Evolutionary conservation across 331 rosid genomes (phyloP).

Genomic region (Pyracantha coccinea): DNA sequence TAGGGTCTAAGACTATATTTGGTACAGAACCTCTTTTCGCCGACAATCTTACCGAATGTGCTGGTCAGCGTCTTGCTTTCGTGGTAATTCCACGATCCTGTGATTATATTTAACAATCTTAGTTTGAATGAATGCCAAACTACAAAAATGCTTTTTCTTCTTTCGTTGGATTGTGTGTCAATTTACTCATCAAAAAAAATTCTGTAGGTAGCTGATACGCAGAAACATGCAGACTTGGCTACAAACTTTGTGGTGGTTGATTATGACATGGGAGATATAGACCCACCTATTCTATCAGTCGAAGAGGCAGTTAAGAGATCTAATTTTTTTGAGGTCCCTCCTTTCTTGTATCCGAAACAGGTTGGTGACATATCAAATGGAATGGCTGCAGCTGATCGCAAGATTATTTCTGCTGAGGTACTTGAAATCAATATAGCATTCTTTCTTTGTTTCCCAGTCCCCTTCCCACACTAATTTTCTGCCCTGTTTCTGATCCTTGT

Average conservation of each 20-base stretch:
- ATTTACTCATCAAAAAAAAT: conserved; percentile 1
- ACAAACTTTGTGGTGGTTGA: conserved; percentile 60
- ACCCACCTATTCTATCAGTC: conserved; percentile 65
- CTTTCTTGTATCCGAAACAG: conserved; percentile 46
- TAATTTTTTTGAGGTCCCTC: conserved; percentile 70
- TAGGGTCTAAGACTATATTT: conserved; percentile 54
- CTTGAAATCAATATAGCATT: conserved; percentile 5
- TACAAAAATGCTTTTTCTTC: neutral
- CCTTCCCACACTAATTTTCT: neutral
- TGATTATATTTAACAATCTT: conserved; percentile 7
- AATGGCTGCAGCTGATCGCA: conserved; percentile 81
- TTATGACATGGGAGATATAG: conserved; percentile 54
- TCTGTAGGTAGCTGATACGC: conserved; percentile 80
- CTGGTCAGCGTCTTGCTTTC: conserved; percentile 73
- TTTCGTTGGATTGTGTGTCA: neutral
- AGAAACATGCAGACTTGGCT: conserved; percentile 75
- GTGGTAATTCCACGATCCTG: conserved; percentile 49
- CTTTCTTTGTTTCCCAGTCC: conserved; percentile 2
- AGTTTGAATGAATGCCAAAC: conserved; percentile 3
- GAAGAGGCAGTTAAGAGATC: conserved; percentile 81
- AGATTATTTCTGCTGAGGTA: conserved; percentile 76
- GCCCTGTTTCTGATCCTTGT: neutral
- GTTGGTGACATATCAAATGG: conserved; percentile 83
- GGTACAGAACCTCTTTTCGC: conserved; percentile 75
- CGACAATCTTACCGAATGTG: conserved; percentile 49